Evolutionary conservation across 108 stramenopile species (phyloP).

Genomic region (Cyclotella baltica): DNA sequence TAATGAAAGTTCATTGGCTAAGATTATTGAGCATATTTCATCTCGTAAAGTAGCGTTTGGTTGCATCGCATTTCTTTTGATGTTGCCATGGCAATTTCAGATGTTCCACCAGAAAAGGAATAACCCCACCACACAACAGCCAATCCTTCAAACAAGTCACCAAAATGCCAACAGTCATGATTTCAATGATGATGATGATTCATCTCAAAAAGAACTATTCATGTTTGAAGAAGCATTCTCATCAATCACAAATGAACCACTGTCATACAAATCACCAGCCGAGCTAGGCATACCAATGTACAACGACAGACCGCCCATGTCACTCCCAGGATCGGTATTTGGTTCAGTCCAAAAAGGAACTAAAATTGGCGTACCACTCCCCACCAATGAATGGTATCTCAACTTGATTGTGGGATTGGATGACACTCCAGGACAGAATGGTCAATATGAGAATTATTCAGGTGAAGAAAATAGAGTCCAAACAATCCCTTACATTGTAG

Average conservation of each 20-base stretch:
- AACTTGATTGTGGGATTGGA: constrained; percentile 66
- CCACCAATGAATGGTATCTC: constrained; percentile 89
- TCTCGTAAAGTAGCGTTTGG: background rate
- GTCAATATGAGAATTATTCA: constrained; percentile 54
- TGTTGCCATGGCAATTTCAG: background rate
- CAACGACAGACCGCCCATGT: constrained; percentile 37
- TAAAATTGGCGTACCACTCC: constrained; percentile 49
- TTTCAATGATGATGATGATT: background rate
- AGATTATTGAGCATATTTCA: too few relatives aligned
- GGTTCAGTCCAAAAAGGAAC: constrained; percentile 19
- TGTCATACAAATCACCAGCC: constrained; percentile 31
- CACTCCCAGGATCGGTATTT: constrained; percentile 42
- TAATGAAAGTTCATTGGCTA: background rate
- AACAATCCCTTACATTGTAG: constrained; percentile 79
- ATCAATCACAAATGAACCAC: constrained; percentile 28
- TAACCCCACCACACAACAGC: background rate
- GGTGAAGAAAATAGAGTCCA: constrained; percentile 66
- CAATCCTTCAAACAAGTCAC: background rate
- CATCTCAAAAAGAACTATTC: constrained; percentile 11
- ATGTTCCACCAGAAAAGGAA: background rate
- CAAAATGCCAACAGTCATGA: background rate
- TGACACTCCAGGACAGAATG: constrained; percentile 19
- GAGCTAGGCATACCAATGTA: constrained; percentile 38
- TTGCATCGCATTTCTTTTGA: background rate
- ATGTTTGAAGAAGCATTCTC: constrained; percentile 30